These are phyloP conservation scores for Skeletonema tropicum DNA, from an alignment of 108 stramenopile species.

Conservation along the genomic window DNA sequence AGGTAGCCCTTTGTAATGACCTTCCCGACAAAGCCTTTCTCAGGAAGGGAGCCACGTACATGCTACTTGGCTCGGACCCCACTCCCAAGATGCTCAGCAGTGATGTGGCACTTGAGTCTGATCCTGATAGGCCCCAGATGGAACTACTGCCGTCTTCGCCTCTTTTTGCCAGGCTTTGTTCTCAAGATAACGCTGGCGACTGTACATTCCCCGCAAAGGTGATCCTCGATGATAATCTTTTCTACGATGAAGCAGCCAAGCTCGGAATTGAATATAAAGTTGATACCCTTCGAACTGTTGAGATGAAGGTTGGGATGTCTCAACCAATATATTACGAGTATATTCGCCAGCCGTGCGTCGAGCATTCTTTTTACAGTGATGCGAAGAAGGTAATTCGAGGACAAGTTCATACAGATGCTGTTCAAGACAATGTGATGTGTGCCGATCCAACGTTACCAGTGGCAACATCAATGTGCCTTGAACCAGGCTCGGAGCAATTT, in stretches of 20 bases:
- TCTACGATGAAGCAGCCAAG: constrained; percentile 23
- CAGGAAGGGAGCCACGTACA: constrained; percentile 37
- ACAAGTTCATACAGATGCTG: constrained; percentile 1
- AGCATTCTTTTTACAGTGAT: constrained; percentile 54
- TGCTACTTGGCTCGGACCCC: constrained; percentile 13
- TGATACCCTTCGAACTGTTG: constrained; percentile 51
- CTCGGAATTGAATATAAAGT: constrained; percentile 52
- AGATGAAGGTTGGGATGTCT: constrained; percentile 26
- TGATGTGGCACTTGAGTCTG: constrained; percentile 4
- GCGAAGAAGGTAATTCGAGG: constrained; percentile 37
- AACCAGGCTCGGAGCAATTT: constrained; percentile 3
- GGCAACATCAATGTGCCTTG: constrained; percentile 34
- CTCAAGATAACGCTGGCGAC: neutral
- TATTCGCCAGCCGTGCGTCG: constrained; percentile 53
- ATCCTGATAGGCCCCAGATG: constrained; percentile 14
- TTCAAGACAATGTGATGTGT: constrained; percentile 26
- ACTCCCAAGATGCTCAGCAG: constrained; percentile 17
- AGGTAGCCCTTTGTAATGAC: constrained; percentile 20
- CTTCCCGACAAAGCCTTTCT: constrained; percentile 49
- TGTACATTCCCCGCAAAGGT: constrained; percentile 37
- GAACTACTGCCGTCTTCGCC: constrained; percentile 16
- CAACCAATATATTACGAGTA: constrained; percentile 60
- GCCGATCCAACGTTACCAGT: constrained; percentile 32
- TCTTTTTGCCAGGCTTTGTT: constrained; percentile 40
- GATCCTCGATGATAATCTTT: constrained; percentile 32